Evolutionary conservation across 1,284 basidiomycete genomes (phyloP).

Genomic region (Caloboletus inedulis): DNA sequence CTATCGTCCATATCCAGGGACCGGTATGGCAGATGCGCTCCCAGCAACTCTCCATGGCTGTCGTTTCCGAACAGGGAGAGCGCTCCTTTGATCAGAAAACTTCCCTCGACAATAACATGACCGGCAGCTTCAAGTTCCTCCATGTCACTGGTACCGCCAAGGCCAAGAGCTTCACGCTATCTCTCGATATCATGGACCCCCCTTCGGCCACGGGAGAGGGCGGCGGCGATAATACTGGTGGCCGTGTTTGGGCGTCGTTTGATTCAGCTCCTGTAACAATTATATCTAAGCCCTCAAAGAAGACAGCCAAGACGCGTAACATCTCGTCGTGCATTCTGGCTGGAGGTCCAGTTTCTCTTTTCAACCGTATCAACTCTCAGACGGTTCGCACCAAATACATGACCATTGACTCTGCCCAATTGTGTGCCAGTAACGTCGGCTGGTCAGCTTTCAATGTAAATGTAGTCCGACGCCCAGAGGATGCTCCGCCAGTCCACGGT

Average conservation of each 20-base stretch:
- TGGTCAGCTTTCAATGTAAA: conserved; percentile 96
- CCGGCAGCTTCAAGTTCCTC: conserved; percentile 85
- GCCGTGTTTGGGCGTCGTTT: conserved; percentile 86
- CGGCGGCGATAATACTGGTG: conserved; percentile 50
- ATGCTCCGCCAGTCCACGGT: conserved; percentile 55
- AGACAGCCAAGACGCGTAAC: conserved; percentile 93
- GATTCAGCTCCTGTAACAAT: conserved; percentile 89
- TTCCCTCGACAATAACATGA: conserved; percentile 74
- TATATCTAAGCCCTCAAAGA: conserved; percentile 96
- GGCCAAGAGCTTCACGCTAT: conserved; percentile 85
- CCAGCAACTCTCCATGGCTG: conserved; percentile 80
- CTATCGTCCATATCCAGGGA: conserved; percentile 84
- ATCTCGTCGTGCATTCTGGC: conserved; percentile 89
- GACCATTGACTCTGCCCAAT: conserved; percentile 80
- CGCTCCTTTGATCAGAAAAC: conserved; percentile 80
- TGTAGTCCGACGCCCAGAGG: conserved; percentile 65
- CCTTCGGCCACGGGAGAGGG: conserved; percentile 48
- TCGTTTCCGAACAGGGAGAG: conserved; percentile 80
- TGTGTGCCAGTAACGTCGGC: conserved; percentile 81
- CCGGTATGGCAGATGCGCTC: conserved; percentile 77
- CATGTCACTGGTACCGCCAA: conserved; percentile 88
- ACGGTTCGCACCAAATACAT: conserved; percentile 97
- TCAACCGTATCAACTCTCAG: conserved; percentile 96
- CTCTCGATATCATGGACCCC: conserved; percentile 77
- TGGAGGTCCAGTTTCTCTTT: conserved; percentile 88